These are phyloP conservation scores for Boletus bicolor DNA, from an alignment of 768 basidiomycete genomes.

Conservation along the genomic window DNA sequence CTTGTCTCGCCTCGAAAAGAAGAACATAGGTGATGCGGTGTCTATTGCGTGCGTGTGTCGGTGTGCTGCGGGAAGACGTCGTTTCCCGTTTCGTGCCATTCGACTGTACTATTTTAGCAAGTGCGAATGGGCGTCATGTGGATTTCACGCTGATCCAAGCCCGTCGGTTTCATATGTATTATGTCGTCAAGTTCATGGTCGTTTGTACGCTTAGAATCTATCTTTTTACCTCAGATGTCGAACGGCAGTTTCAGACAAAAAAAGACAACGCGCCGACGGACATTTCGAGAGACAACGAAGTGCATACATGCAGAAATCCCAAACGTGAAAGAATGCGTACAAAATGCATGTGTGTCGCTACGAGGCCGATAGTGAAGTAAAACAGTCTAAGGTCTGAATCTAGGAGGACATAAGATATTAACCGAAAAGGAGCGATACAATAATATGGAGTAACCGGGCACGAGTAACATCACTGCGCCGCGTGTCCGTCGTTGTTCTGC, in stretches of 20 bases:
- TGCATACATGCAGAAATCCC: conserved; percentile 17
- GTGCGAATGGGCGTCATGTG: neutral
- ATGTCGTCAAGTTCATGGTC: neutral
- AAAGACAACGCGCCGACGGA: neutral
- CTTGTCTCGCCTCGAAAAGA: conserved; percentile 32
- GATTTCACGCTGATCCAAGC: neutral
- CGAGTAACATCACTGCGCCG: conserved; percentile 7
- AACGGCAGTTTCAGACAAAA: neutral
- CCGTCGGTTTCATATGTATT: conserved; percentile 4
- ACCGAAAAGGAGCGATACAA: conserved; percentile 2
- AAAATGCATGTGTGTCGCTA: conserved; percentile 20
- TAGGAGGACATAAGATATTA: conserved; percentile 18
- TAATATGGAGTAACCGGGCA: conserved; percentile 4
- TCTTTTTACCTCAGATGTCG: neutral
- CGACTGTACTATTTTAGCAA: conserved; percentile 7
- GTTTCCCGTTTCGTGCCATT: neutral
- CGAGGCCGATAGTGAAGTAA: conserved; percentile 8
- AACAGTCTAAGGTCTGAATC: conserved; percentile 28
- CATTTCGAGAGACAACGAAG: conserved; percentile 2
- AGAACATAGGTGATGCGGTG: conserved; percentile 16
- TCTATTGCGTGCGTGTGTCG: neutral
- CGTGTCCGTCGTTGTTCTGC: conserved; percentile 11
- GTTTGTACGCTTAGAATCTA: conserved; percentile 5
- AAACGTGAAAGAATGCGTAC: conserved; percentile 18
- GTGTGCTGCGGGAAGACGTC: neutral